Conservation (phyloP, 116 monocot species). For the Phalaenopsis hybrid region DNA sequence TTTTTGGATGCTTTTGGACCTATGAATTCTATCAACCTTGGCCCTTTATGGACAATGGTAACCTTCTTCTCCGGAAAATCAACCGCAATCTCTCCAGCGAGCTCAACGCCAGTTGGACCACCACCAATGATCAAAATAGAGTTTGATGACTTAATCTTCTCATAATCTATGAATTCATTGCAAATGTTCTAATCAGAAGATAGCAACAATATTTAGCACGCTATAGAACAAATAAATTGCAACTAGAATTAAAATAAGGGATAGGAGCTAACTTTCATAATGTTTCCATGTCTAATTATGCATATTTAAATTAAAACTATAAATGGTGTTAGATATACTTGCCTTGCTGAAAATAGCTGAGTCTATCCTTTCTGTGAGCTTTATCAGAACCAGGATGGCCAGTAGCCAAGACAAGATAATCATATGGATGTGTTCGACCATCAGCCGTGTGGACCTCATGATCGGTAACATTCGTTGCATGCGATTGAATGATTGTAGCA, state of each 20-base stretch:
- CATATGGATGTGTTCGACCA: constrained; percentile 33
- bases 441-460: constrained; percentile 36
- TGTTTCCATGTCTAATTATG: not conserved
- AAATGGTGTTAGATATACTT: not conserved
- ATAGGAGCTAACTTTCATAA: not conserved
- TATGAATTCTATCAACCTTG: constrained; percentile 49
- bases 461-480: constrained; percentile 36
- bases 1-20: constrained; percentile 51
- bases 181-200: not conserved
- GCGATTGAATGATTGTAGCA: constrained; percentile 34
- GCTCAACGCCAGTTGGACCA: constrained; percentile 62
- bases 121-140: constrained; percentile 58
- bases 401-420: constrained; percentile 61
- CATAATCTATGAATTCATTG: constrained; percentile 20
- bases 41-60: constrained; percentile 52
- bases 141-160: constrained; percentile 41
- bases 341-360: constrained; percentile 49
- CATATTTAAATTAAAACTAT: not conserved
- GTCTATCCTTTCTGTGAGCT: constrained; percentile 23
- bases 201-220: not conserved
- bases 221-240: not conserved
- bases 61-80: constrained; percentile 61
- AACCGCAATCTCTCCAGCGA: constrained; percentile 57
- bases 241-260: not conserved
- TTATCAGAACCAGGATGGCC: constrained; percentile 35